These are phyloP conservation scores for Hippophae rhamnoides DNA, from an alignment of 306 rosid species.

Conservation along the genomic window DNA sequence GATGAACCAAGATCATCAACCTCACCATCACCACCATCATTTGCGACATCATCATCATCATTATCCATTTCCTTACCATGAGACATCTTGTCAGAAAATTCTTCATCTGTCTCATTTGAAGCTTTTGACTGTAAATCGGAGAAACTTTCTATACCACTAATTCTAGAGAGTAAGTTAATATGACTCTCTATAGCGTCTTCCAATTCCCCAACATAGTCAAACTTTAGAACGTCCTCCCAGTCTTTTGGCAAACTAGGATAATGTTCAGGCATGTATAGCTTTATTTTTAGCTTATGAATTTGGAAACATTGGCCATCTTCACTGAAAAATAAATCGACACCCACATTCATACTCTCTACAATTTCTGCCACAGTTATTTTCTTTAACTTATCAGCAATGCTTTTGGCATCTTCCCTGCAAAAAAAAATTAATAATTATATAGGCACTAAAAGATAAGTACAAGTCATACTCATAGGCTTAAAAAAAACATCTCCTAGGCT, in stretches of 20 bases:
- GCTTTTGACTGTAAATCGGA: conserved; percentile 20
- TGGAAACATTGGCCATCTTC: conserved; percentile 35
- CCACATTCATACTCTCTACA: conserved; percentile 57
- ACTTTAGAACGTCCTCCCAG: conserved; percentile 55
- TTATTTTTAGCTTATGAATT: conserved; percentile 68
- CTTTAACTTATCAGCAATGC: conserved; percentile 64
- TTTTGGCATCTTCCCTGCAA: conserved; percentile 54
- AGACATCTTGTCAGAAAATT: conserved; percentile 22
- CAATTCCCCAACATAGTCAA: conserved; percentile 52
- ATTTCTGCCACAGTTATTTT: conserved; percentile 82
- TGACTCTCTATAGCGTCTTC: conserved; percentile 71
- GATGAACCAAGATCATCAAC: conserved; percentile 69
- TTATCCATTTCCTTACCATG: conserved; percentile 31
- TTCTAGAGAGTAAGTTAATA: conserved; percentile 44
- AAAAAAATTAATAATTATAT: no score
- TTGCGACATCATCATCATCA: conserved; percentile 22
- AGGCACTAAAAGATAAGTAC: no score
- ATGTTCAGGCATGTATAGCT: conserved; percentile 52
- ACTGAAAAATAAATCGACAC: conserved; percentile 43
- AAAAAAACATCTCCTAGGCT: no score
- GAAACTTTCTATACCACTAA: conserved; percentile 58
- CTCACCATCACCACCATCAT: conserved; percentile 40
- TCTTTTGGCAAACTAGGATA: conserved; percentile 46
- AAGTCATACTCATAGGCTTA: no score
- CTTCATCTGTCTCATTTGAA: conserved; percentile 36